A percentile compares a stretch with the other conserved stretches of the same genome.
Evolutionary conservation across 139 green algal species (phyloP).

Genomic region (Ettlia oleoabundans): DNA sequence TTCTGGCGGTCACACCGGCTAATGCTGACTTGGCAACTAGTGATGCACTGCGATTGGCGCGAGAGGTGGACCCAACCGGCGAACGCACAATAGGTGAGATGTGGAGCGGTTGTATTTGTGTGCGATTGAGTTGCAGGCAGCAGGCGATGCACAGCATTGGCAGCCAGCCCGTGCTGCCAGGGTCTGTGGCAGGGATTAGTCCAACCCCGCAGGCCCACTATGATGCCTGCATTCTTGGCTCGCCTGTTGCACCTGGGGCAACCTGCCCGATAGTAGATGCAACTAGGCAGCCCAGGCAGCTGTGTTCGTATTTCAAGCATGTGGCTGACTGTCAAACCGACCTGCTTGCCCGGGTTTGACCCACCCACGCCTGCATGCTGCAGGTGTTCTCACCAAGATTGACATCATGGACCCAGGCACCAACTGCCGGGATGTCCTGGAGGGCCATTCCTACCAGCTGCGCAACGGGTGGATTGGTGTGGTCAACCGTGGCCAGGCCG

Average conservation of each 20-base stretch:
- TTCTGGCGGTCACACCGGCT: constrained; percentile 96
- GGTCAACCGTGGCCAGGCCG: constrained; percentile 90
- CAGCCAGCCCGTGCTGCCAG: no score
- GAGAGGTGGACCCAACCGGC: constrained; percentile 87
- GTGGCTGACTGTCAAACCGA: no score
- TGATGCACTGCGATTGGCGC: constrained; percentile 94
- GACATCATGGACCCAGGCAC: constrained; percentile 99
- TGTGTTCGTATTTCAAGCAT: no score
- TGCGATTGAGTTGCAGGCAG: no score
- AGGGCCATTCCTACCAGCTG: constrained; percentile 74
- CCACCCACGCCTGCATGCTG: not conserved
- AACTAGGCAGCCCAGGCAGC: not conserved
- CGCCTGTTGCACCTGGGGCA: not conserved
- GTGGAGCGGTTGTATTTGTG: not conserved
- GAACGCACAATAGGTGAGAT: constrained; percentile 71
- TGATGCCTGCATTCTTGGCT: no score
- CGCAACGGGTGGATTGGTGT: constrained; percentile 94
- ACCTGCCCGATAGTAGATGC: not conserved
- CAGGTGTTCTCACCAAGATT: constrained; percentile 87
- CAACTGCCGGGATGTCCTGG: constrained; percentile 80
- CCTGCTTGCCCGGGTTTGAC: no score
- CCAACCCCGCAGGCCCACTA: no score
- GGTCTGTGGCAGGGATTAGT: no score
- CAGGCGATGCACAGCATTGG: no score
- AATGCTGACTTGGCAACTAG: constrained; percentile 97